Base-by-base conservation (phyloP, 352 stramenopile genomes). In the Globisporangium emineosum region DNA sequence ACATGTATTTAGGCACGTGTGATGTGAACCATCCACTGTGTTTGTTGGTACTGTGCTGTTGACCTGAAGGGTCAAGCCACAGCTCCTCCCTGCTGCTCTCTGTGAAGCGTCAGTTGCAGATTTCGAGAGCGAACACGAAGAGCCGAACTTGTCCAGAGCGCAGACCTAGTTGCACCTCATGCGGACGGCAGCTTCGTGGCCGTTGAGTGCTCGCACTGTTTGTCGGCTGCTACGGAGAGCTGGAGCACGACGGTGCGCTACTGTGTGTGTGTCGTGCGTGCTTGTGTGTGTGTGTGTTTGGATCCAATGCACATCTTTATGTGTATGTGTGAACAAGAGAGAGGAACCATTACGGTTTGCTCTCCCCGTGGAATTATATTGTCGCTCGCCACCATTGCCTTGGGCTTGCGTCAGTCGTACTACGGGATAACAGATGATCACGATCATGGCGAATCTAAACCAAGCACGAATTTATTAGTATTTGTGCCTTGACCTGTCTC, bases 401-500 rank as follows among this genome's bases (percentile, higher is more conserved):
- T 93, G 85, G 81, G 83, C 78, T 68, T 76, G 80, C 74, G 76
- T 82, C 80, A 91, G 85, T 93, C 81, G 81, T 82, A 88, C 69
- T 71, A 81, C 81, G 81, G 75, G 75, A 93, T 79, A 93, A 57
- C 58, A 63, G 73, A 78, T 86, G 79, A 79, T 65, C 53, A 65
- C 69, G 71, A 82, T 85, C 83, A 82, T 79, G 73, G 85, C 85
- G 66, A 91, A 76, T 91, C 78, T 89, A 91, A 91, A 91, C 85
- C 85, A 93, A 91, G 85, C 65, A 62, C 65, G 62, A 72, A 88
- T 82, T 76, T 45, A 45, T 55, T 68, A 71, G 70, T 90, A 81
- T 85, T 76, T 70, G 77, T 67, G 68, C 62, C 82, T 91, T 93
- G 84, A 93, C 84, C 84, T 93, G 84, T 93, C 84, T 93, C 82